Base-by-base conservation (phyloP, 345 rosid genomes). In the Sonneratia alba region DNA sequence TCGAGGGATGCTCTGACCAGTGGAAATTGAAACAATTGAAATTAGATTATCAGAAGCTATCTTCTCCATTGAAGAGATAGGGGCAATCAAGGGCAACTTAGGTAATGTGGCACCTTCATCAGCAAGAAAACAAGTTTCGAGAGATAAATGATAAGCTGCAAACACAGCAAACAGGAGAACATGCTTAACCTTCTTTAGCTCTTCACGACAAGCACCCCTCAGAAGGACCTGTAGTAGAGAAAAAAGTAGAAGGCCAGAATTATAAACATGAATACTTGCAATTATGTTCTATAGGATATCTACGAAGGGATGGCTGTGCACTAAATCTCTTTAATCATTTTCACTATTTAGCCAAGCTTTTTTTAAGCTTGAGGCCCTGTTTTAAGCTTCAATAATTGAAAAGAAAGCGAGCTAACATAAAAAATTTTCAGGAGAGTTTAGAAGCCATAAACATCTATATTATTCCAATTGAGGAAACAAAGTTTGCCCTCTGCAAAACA, bases 61-160 rank as follows among this genome's bases (percentile, higher is more conserved):
- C 76, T 77, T 80, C 73, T 90, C 91, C 24, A 87, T 79, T 72
- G 78, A 72, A 61, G 81, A 38, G 70, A 77, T 40, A 18, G 85
- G 81, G 72, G 69, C 79, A 70, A 83, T 87, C 64, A 71, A 77
- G 56, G 61, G 75, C 79, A 83, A 75, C 75, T 75, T 88, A 75
- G 99, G 98, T 79, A 96, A 89, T 68, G 88, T 87, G 80, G 99
- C 99, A 72, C 98, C 98, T 87, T 96, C 99, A 74, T 96, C 99
- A 45, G 97, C 98, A 77, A 96, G 99, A 75, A 92, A 96, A 55
- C 96, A 96, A 77, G 99, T 92, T 83, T 96, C 97, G 10, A 92
- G 87, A 11, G 95, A 89, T 68, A 96, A 77, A 78, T 96, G 99
- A 82, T 92, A 88, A 68, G 99, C 99, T 22, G 99, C 99, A 89